Conservation (phyloP, 1,284 basidiomycete species). For the Cutaneotrichosporon sp. region DNA sequence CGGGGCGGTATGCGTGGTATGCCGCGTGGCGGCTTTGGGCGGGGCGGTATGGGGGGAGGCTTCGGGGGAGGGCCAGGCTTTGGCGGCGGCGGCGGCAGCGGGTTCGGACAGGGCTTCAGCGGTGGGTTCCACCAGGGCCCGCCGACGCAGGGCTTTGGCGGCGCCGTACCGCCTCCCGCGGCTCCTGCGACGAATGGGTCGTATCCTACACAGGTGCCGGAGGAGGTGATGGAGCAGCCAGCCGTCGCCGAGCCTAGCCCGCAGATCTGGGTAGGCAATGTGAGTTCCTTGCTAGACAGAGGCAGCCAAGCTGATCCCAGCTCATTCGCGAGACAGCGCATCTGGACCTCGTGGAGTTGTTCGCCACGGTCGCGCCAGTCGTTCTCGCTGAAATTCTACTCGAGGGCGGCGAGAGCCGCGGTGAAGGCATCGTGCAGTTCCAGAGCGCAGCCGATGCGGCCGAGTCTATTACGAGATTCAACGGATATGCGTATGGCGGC, state of each 20-base stretch:
- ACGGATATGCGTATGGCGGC: conserved; percentile 86
- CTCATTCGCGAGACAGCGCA: conserved; percentile 99
- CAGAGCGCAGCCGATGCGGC: conserved; percentile 83
- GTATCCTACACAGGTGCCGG: neutral
- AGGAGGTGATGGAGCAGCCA: conserved; percentile 25
- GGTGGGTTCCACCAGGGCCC: neutral
- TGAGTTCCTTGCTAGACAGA: conserved; percentile 57
- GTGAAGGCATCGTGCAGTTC: conserved; percentile 93
- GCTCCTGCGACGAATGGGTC: neutral
- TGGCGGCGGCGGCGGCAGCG: conserved; percentile 54
- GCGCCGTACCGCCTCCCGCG: neutral
- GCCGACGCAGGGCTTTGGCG: neutral
- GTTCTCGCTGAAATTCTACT: conserved; percentile 90
- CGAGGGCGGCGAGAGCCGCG: conserved; percentile 85
- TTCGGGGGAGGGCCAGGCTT: conserved; percentile 56
- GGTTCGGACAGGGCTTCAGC: conserved; percentile 51
- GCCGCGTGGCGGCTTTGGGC: conserved; percentile 59
- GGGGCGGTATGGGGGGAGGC: conserved; percentile 59
- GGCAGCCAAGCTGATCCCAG: conserved; percentile 54
- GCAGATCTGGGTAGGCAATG: conserved; percentile 97
- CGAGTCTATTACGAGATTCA: conserved; percentile 91
- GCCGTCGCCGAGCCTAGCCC: conserved; percentile 68
- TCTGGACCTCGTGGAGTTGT: conserved; percentile 94
- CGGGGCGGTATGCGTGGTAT: conserved; percentile 61
- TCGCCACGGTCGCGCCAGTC: conserved; percentile 95